Evolutionary conservation across 257 asterid species (phyloP), one percentile per base, ranked within the genome.

Genomic region (Solanum piurae): DNA sequence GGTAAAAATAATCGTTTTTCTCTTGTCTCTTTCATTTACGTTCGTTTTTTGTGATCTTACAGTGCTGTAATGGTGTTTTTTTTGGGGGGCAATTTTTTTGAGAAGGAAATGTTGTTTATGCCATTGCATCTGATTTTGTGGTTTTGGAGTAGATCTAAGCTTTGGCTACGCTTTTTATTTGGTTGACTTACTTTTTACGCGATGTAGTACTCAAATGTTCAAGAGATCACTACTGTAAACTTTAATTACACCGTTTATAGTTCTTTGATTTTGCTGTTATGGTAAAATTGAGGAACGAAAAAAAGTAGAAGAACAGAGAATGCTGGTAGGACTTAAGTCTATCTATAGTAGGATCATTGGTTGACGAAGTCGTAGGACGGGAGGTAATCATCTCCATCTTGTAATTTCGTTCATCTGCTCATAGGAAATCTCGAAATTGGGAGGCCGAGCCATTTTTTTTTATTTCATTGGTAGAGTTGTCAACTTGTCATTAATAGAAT

Each of bases 81-180:
- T 44, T 79, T 3, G 49, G 49, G 44, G 49, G 49, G 7, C 10
- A 6, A 21, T 33, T 46, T 73, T 44, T 36, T 25, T 21, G 31
- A 23, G 18, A 7, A 44, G 42, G 14, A 75, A 18, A 9, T 37
- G 83, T 33, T 77, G 62, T 42, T n/a, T 62, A 42, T 85, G 64
- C 3, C 40, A 82, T 83, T 46, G 20, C 18, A 4, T n/a, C 27
- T 42, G 74, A 29, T 83, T 25, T 20, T 20, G 44, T 60, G 52
- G 72, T 49, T 49, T 80, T 80, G 11, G 69, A 80, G 68, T 27
- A 72, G 90, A 88, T 87, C 91, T 83, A 10, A 82, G 29, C 27
- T 58, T 37, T 86, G 4, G 5, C n/a, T 49, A 31, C 10, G 5
- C 13, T 1, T 36, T 14, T 52, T 62, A 9, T 4, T 68, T 27